Base-by-base conservation (phyloP, 2,329 filamentous ascomycete species). In the Beauveria sp. region DNA sequence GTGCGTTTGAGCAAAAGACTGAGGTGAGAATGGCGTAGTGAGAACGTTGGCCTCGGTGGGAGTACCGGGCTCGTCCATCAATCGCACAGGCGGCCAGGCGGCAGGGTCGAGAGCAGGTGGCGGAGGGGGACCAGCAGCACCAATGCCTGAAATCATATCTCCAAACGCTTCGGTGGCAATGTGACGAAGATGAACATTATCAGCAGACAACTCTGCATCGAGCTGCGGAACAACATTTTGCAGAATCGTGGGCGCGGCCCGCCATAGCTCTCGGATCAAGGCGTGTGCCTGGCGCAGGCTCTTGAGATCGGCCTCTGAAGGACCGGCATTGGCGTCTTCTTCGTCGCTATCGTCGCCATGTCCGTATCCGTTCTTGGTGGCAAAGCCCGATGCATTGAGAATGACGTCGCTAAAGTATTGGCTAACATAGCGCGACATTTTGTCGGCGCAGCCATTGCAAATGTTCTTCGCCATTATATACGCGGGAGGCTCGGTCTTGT, bases 351-450 rank as follows among this genome's bases (percentile, higher is more conserved):
- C 86, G 26, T 84, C 84, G 20, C 80, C 78, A 44, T 81, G 82
- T 63, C 82, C 83, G 60, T 80, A 78, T 5, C 83, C 84, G 64
- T 85, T 87, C 66, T 82, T 79, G 10, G 77, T 77, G 22, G 77
- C 78, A 51, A 84, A 80, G 14, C 79, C 84, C 43, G 87, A 92
- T 3, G 92, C 90, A 70, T 97, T 92, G 64, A 97, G 86, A 62
- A 99, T 96, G 56, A 97, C 92, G 61, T 96, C 92, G 74, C 92
- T 96, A 72, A 99, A 99, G 73, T 97, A 99, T 70, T 96, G 92
- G 66, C 91, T 93, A 61, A 97, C 88, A 66, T 96, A 91, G 64
- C 92, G 88, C 1, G 91, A 88, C 93, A 99, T 97, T 74, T 96
- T 96, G 67, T 97, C 93, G 1, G 90, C 86, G 67, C 88, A 96